Evolutionary conservation across 352 stramenopile genomes (phyloP).

Genomic region (Aphanomyces astaci): DNA sequence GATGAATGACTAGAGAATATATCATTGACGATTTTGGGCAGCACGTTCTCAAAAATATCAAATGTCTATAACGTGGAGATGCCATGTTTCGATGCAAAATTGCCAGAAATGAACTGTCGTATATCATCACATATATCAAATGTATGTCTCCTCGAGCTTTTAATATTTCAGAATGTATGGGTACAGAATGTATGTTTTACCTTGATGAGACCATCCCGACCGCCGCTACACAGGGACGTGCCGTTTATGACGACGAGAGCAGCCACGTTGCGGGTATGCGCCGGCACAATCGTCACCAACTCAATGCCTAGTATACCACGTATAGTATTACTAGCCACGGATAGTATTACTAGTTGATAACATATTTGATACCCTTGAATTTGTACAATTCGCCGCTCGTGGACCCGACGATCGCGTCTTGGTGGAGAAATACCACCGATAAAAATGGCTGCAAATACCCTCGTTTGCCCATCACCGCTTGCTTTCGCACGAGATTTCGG

Average conservation of each 20-base stretch:
- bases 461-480: slow-evolving; percentile 59
- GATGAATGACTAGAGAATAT: too few species aligned
- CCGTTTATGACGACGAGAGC: slow-evolving; percentile 38
- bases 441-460: slow-evolving; percentile 69
- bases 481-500: slow-evolving; percentile 58
- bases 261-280: slow-evolving; percentile 57
- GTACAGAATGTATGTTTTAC: too few species aligned
- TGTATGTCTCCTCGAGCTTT: too few species aligned
- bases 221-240: slow-evolving; percentile 47
- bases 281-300: slow-evolving; percentile 62
- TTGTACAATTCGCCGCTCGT: slow-evolving; percentile 77
- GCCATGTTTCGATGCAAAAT: too few species aligned
- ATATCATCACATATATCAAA: too few species aligned
- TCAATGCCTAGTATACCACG: too few species aligned
- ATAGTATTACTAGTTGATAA: background rate
- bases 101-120: too few species aligned
- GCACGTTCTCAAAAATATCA: too few species aligned
- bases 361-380: slow-evolving; percentile 41
- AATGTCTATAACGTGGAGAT: too few species aligned
- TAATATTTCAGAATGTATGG: too few species aligned
- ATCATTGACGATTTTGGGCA: too few species aligned
- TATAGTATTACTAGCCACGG: too few species aligned
- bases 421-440: slow-evolving; percentile 57
- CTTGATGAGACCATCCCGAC: slow-evolving; percentile 65
- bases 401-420: slow-evolving; percentile 75